phyloP scores from a whole-genome alignment of 805 yeast genomes.

The Metschnikowia sp. region DNA sequence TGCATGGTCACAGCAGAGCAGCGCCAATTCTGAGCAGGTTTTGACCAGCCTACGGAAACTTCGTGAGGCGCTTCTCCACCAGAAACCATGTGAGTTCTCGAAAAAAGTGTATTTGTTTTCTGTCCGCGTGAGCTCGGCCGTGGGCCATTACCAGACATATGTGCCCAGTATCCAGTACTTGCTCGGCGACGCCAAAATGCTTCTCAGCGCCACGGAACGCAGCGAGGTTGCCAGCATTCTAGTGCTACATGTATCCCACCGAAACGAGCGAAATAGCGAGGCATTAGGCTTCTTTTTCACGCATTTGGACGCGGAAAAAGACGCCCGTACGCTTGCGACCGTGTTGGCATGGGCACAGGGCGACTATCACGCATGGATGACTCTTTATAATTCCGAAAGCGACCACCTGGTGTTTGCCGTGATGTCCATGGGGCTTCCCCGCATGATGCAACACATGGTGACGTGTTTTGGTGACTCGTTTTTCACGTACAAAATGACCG shows the following conservation, averaged over 20 bases:
- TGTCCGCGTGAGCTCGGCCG: slow-evolving; percentile 40
- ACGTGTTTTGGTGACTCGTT: slow-evolving; percentile 29
- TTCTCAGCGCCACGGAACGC: slow-evolving; percentile 28
- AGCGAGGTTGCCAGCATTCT: slow-evolving; percentile 41
- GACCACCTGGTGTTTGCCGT: slow-evolving; percentile 32
- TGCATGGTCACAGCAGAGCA: slow-evolving; percentile 10
- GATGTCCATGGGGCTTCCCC: slow-evolving; percentile 41
- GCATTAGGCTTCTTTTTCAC: slow-evolving; percentile 31
- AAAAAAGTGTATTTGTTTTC: slow-evolving; percentile 48
- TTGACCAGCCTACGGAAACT: slow-evolving; percentile 43
- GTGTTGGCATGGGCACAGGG: slow-evolving; percentile 27
- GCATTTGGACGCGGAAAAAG: slow-evolving; percentile 20
- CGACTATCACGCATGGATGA: slow-evolving; percentile 32
- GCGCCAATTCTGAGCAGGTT: slow-evolving; percentile 18
- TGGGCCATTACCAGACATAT: slow-evolving; percentile 52
- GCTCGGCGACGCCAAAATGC: slow-evolving; percentile 23
- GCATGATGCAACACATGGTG: slow-evolving; percentile 32
- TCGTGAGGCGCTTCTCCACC: slow-evolving; percentile 51
- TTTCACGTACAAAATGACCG: slow-evolving; percentile 30
- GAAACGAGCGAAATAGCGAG: slow-evolving; percentile 27
- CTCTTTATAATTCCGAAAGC: slow-evolving; percentile 29
- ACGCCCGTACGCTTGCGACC: slow-evolving; percentile 14
- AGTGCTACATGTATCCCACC: slow-evolving; percentile 45
- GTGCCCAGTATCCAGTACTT: slow-evolving; percentile 49
- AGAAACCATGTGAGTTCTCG: slow-evolving; percentile 35